These are phyloP conservation scores for Trypanosoma rangeli DNA, from an alignment of 208 protist genomes.

Conservation along the genomic window DNA sequence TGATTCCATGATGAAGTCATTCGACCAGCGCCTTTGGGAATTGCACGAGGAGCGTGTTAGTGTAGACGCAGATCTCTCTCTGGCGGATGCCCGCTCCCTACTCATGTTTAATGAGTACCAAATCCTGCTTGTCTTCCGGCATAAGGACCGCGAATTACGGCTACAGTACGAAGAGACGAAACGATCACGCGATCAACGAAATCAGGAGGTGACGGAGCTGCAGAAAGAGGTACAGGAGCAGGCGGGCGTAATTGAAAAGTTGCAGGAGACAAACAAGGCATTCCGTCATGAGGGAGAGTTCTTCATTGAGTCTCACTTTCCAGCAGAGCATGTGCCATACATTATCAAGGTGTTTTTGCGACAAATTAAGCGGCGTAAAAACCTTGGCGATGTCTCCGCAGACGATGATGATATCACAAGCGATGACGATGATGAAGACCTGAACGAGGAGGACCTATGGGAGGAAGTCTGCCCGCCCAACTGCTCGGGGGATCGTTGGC, in stretches of 20 bases:
- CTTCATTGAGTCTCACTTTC: slow-evolving; percentile 82
- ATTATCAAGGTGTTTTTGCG: slow-evolving; percentile 92
- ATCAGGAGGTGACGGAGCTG: slow-evolving; percentile 59
- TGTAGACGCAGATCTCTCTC: slow-evolving; percentile 94
- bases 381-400: slow-evolving; percentile 39
- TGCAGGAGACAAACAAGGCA: slow-evolving; percentile 70
- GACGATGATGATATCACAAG: slow-evolving; percentile 77
- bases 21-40: slow-evolving; percentile 76
- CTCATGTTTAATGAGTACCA: slow-evolving; percentile 94
- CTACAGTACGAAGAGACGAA: slow-evolving; percentile 53
- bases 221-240: slow-evolving; percentile 44
- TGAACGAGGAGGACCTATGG: slow-evolving; percentile 89
- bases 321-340: slow-evolving; percentile 66
- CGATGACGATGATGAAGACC: slow-evolving; percentile 64
- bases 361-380: slow-evolving; percentile 89
- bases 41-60: slow-evolving; percentile 82
- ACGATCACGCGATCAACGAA: slow-evolving; percentile 63
- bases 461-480: slow-evolving; percentile 91
- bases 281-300: slow-evolving; percentile 76
- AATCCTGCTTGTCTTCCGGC: slow-evolving; percentile 94
- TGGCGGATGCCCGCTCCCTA: slow-evolving; percentile 89
- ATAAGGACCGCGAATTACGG: slow-evolving; percentile 79
- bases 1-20: slow-evolving; percentile 46
- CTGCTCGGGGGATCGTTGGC: slow-evolving; percentile 86
- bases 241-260: slow-evolving; percentile 51